Base-by-base conservation (phyloP, 2,329 filamentous ascomycete species). In the Raffaelea deltoideospora region DNA sequence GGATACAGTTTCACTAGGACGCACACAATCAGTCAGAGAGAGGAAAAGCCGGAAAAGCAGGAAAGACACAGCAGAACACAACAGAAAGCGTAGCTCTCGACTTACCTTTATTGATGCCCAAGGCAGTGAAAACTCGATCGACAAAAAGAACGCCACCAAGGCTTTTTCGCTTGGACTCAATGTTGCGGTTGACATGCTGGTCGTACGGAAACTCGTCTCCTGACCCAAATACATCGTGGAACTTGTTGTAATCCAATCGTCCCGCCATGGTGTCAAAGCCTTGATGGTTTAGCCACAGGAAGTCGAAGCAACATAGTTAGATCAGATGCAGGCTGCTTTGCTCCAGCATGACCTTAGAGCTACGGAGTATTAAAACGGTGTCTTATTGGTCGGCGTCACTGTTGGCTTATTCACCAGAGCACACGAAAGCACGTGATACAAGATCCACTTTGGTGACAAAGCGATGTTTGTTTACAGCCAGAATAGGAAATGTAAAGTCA, bases 111-210 rank as follows among this genome's bases (percentile, higher is more conserved):
- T 67, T 65, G 40, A 90, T 70, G 21, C 79, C 74, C 21, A 88
- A 61, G 1, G 78, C 67, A 38, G 69, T 72, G 42, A 90, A 61
- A 29, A 92, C 72, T 37, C 79, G 74, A 54, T 92, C 84, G 50
- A 88, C 78, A 56, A 90, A 92, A 40, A 88, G 69, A 39, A 69
- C 63, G 46, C 79, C 78, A 42, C 77, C 73, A 17, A 86, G 64
- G 34, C 59, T 67, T 49, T 76, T 79, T 46, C 82, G 76, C 50
- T 72, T 72, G 22, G 65, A 59, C 41, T 79, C 66, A 37, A 86
- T 82, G 33, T 74, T 67, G 33, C 76, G 67, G 38, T 74, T 59
- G 23, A 67, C 55, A 41, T 68, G 66, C 39, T 72, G 65, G 49
- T 75, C 69, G 54, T 82, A 83, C 3, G 69, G 65, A 40, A 72